A percentile compares a stretch with the other conserved stretches of the same genome.
phyloP scores from a whole-genome alignment of 345 rosid species.

The Eucalyptus paniculata region DNA sequence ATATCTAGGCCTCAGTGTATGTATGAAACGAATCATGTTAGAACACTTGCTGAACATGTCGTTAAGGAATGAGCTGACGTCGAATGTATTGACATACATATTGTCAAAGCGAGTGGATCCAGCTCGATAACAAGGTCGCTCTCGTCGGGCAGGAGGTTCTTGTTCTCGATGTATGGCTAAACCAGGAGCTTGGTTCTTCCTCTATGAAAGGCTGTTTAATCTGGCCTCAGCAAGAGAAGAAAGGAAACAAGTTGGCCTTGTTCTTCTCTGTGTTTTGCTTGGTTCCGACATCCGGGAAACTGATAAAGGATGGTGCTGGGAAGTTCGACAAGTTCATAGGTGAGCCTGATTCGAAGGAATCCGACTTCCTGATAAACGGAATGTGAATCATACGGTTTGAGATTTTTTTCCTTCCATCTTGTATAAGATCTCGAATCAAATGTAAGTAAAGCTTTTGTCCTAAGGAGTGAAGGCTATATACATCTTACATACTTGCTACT shows the following conservation, averaged over 20 bases:
- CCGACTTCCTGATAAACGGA: background rate
- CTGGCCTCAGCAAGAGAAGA: background rate
- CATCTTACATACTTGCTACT: background rate
- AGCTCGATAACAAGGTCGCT: constrained; percentile 43
- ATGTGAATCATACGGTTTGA: background rate
- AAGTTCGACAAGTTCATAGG: background rate
- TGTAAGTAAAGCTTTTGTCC: background rate
- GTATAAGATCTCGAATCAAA: background rate
- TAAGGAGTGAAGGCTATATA: background rate
- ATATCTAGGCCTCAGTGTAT: background rate
- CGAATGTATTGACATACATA: constrained; percentile 11
- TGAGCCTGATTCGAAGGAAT: background rate
- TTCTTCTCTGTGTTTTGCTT: background rate
- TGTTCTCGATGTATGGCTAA: constrained; percentile 1
- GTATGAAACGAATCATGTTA: background rate
- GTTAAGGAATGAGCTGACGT: constrained; percentile 1
- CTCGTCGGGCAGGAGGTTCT: constrained; percentile 45
- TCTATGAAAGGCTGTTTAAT: background rate
- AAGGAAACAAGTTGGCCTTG: background rate
- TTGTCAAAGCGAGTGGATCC: background rate
- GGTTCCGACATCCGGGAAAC: background rate
- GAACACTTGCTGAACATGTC: background rate
- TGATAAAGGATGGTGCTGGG: background rate
- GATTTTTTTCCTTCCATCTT: no score
- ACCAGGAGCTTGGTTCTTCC: constrained; percentile 1